Percentiles rank a stretch among this genome's conserved stretches.
Conservation (phyloP, 345 rosid species). For the Pelargonium nanum region DNA sequence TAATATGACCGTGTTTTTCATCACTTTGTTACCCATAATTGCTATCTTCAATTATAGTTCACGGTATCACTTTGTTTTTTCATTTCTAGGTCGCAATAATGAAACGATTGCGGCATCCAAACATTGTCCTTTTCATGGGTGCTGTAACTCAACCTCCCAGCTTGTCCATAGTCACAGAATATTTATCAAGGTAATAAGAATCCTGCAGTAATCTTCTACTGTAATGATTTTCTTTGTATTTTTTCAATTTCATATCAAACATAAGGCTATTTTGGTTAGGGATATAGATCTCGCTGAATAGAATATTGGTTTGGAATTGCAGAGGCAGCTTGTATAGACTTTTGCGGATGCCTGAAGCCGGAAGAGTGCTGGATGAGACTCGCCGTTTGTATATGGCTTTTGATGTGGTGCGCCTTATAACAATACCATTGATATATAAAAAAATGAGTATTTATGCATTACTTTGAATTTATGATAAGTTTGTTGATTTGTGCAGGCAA, state of each 20-base stretch:
- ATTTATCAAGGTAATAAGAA: conserved; percentile 67
- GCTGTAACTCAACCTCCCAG: conserved; percentile 96
- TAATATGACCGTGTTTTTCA: neutral
- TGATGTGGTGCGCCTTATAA: conserved; percentile 85
- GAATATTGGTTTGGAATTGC: conserved; percentile 13
- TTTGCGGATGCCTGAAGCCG: conserved; percentile 75
- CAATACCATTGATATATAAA: too few species aligned
- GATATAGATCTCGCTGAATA: neutral
- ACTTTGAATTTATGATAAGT: neutral
- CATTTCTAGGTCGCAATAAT: conserved; percentile 80
- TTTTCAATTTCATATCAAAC: too few species aligned
- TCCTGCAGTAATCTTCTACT: neutral
- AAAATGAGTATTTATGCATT: neutral
- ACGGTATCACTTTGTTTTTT: neutral
- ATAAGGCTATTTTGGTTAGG: neutral
- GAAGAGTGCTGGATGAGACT: conserved; percentile 76
- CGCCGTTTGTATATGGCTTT: conserved; percentile 92
- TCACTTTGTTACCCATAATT: neutral
- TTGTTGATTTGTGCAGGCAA: conserved; percentile 49
- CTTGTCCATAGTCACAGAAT: conserved; percentile 96
- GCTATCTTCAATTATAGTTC: neutral
- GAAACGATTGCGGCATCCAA: conserved; percentile 98
- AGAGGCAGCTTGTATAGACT: conserved; percentile 98
- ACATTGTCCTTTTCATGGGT: conserved; percentile 99
- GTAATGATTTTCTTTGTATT: neutral